Percentiles rank a stretch among this genome's conserved stretches.
Conservation (phyloP, 768 basidiomycete species). For the Clavulina sp. region DNA sequence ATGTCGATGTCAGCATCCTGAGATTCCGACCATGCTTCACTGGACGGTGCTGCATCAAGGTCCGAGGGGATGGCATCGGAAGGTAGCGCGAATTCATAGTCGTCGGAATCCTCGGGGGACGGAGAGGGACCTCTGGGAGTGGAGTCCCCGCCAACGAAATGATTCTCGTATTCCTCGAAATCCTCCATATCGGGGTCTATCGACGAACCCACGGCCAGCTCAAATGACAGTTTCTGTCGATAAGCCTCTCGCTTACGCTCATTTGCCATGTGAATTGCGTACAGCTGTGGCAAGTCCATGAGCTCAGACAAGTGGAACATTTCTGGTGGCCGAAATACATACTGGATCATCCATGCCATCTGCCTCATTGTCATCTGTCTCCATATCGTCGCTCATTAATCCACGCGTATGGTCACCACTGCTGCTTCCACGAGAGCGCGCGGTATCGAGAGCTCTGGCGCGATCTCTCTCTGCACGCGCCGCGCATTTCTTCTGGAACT, state of each 20-base stretch:
- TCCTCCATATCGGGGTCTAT: conserved; percentile 10
- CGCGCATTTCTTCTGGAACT: conserved; percentile 6
- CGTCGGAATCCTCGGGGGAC: background rate
- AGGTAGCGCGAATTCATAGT: background rate
- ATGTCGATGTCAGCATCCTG: background rate
- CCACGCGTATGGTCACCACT: too few species aligned
- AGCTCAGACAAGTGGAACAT: background rate
- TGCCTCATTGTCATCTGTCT: conserved; percentile 5
- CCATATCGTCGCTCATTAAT: conserved; percentile 6
- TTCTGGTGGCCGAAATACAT: background rate
- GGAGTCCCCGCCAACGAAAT: background rate
- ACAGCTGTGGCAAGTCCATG: background rate
- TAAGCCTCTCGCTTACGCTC: conserved; percentile 5
- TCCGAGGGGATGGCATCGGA: background rate
- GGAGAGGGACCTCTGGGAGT: too few species aligned
- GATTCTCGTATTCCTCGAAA: conserved; percentile 5
- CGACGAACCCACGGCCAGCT: conserved; percentile 6
- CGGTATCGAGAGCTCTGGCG: background rate
- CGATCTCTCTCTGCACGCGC: conserved; percentile 6
- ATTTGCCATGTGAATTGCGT: conserved; percentile 2
- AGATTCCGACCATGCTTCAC: background rate
- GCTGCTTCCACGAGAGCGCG: background rate
- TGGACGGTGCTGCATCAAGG: background rate
- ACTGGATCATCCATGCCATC: conserved; percentile 5
- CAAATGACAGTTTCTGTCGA: conserved; percentile 1